phyloP scores from a whole-genome alignment of 495 filamentous ascomycete species.

The Penicillium nucicola region DNA sequence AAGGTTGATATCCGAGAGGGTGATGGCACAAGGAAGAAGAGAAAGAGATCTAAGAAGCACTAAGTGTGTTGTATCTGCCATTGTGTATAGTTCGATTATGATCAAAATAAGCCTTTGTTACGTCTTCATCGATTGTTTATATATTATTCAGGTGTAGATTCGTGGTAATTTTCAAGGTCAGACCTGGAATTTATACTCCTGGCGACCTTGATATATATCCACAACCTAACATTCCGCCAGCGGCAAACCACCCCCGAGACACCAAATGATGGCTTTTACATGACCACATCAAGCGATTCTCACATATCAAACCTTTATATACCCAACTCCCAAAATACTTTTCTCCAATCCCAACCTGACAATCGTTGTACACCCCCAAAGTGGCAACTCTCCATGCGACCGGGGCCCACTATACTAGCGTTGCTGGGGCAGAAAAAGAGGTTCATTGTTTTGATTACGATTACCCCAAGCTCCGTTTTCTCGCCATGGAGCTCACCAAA shows the following conservation, averaged over 20 bases:
- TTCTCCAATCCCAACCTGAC: too few species aligned
- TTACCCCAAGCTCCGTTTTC: neutral
- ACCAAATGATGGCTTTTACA: too few species aligned
- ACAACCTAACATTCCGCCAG: too few species aligned
- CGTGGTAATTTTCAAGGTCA: too few species aligned
- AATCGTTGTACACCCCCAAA: neutral
- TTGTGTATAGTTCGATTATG: slow-evolving; percentile 10
- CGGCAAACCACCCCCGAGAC: too few species aligned
- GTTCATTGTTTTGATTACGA: neutral
- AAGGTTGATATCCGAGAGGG: slow-evolving; percentile 49
- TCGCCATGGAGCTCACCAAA: neutral
- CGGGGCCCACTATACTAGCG: slow-evolving; percentile 5
- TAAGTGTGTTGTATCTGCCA: slow-evolving; percentile 7
- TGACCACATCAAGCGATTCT: too few species aligned
- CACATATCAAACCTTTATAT: too few species aligned
- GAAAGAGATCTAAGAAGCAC: slow-evolving; percentile 50
- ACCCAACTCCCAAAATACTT: too few species aligned
- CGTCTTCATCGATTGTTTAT: too few species aligned
- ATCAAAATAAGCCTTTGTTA: neutral
- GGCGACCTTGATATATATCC: too few species aligned
- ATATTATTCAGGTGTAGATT: too few species aligned
- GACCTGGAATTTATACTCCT: too few species aligned
- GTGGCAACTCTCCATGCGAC: slow-evolving; percentile 7
- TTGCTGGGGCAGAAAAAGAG: slow-evolving; percentile 5
- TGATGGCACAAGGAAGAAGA: slow-evolving; percentile 42